Base-by-base conservation (phyloP, 345 rosid species). In the Zanthoxylum bungeanum region DNA sequence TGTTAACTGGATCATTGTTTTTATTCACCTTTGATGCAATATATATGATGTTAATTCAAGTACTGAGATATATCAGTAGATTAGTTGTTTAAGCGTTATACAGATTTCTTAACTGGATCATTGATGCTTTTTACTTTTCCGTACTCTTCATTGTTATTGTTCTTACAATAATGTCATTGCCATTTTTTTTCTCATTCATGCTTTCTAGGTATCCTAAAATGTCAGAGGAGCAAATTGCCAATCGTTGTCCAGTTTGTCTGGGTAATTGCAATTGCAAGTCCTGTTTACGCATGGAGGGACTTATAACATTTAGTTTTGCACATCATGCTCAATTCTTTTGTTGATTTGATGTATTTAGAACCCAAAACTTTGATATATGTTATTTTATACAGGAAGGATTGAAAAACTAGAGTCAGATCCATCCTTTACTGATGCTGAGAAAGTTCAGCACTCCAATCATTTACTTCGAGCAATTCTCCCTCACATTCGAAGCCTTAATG, bases 131-230 rank as follows among this genome's bases (percentile, higher is more conserved):
- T n/a, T n/a, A n/a, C n/a, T n/a, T n/a, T n/a, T n/a, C n/a, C n/a
- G n/a, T n/a, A n/a, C n/a, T n/a, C n/a, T n/a, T n/a, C n/a, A n/a
- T n/a, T n/a, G n/a, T n/a, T n/a, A n/a, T n/a, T n/a, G n/a, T n/a
- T n/a, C n/a, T n/a, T n/a, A n/a, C n/a, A n/a, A n/a, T n/a, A n/a
- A n/a, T n/a, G n/a, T n/a, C n/a, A n/a, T n/a, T n/a, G n/a, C n/a
- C n/a, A n/a, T n/a, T n/a, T n/a, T n/a, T n/a, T n/a, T n/a, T n/a
- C n/a, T n/a, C n/a, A n/a, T n/a, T n/a, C n/a, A n/a, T n/a, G n/a
- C n/a, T n/a, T n/a, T 61, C 24, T 62, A 88, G 89, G 93, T 90
- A 86, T 71, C 89, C 91, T 33, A 64, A 51, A 9, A 69, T 71
- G 78, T 6, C 75, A 25, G 72, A 82, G 66, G 83, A 84, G 59